A percentile compares a stretch with the other conserved stretches of the same genome.
These are phyloP conservation scores for Ophiostoma ips DNA, from an alignment of 2,329 filamentous ascomycete species.

Conservation along the genomic window DNA sequence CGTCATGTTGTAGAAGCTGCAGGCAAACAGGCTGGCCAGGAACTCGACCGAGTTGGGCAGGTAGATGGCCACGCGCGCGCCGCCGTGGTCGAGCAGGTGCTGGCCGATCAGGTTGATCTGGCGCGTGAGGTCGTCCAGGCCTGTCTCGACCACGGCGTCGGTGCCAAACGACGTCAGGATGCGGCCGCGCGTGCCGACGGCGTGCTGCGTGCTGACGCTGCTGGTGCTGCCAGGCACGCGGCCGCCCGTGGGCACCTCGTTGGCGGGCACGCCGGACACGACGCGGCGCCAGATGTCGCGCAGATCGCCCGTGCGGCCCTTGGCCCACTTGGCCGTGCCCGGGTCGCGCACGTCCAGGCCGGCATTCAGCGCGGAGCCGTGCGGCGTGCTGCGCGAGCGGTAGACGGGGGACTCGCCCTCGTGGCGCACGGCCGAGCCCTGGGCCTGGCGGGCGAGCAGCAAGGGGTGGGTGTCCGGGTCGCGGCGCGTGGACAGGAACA, in stretches of 20 bases:
- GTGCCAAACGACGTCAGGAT: conserved; percentile 69
- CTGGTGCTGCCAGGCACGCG: background rate
- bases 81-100: conserved; percentile 56
- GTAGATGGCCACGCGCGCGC: conserved; percentile 72
- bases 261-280: conserved; percentile 47
- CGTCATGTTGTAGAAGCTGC: conserved; percentile 76
- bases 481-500: conserved; percentile 53
- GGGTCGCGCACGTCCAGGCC: conserved; percentile 73
- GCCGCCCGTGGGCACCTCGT: conserved; percentile 32
- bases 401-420: conserved; percentile 77
- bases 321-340: conserved; percentile 67
- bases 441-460: conserved; percentile 72
- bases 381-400: conserved; percentile 69
- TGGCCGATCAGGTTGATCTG: conserved; percentile 81
- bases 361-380: conserved; percentile 65
- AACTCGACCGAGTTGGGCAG: conserved; percentile 89
- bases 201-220: background rate
- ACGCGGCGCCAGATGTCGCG: conserved; percentile 79
- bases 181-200: conserved; percentile 34
- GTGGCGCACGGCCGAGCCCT: conserved; percentile 64
- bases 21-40: conserved; percentile 69
- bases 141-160: conserved; percentile 60
- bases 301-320: conserved; percentile 75
- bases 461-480: conserved; percentile 90
- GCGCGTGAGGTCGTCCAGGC: conserved; percentile 57